Evolutionary conservation across 495 filamentous ascomycete species (phyloP), one percentile per base, ranked within the genome.

Genomic region (Neurospora pannonica): DNA sequence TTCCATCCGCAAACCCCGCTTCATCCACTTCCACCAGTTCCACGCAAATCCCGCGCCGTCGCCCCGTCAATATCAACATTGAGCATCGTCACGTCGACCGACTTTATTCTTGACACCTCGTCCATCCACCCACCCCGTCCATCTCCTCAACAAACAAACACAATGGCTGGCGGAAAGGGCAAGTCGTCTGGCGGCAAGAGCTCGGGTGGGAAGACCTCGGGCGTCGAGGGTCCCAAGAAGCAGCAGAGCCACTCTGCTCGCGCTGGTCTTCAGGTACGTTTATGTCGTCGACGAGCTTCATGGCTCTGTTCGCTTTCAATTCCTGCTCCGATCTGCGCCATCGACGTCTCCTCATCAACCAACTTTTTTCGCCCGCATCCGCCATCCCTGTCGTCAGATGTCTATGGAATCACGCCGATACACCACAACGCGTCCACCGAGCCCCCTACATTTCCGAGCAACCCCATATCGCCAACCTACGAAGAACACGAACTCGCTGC

Each of bases 241-340:
- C 95, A 98, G 84, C 95, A 98, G 86, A 97, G 94, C 80, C 96
- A 99, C 87, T 98, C 95, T 78, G 94, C 94, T 79, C 97, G 98
- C 85, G 96, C 96, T 84, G 96, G 96, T 84, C 89, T 99, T 80
- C 96, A 99, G 92, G 96, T 99, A 87, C 89, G 96, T 90, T 80
- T 67, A 17, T 39, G 71, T 73, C 42, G 21, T 38, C 4, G 21
- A 19, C 28, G 36, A 75, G 71, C 76, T 80, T 74, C 75, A 76
- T 74, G 62, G 31, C 75, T 36, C 48, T 75, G 62, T 76, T 76
- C 76, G 73, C 67, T 60, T 36, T 70, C 54, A 34, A 36, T 71
- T 43, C 28, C 37, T 69, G n/a, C 70, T 17, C 48, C 43, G 13
- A 67, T 67, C 54, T 36, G 54, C 17, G n/a, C 37, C 72, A 17